These are phyloP conservation scores for Calonectria hongkongensis DNA, from an alignment of 2,329 filamentous ascomycete species.

Conservation along the genomic window DNA sequence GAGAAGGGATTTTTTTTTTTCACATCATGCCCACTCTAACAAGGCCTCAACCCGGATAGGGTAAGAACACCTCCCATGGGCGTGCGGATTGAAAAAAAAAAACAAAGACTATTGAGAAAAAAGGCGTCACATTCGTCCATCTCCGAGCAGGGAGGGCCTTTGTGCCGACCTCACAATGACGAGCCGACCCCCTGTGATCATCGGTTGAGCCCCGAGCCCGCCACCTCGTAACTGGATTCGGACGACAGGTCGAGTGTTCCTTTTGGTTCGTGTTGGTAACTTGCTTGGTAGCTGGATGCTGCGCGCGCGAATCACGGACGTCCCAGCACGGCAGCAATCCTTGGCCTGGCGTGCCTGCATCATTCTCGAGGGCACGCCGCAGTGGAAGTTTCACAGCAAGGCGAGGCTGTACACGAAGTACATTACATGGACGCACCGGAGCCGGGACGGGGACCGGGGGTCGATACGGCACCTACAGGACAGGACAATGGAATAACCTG, in stretches of 20 bases:
- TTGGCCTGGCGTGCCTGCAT: slow-evolving; percentile 45
- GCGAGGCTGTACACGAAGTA: slow-evolving; percentile 36
- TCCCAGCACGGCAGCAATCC: slow-evolving; percentile 45
- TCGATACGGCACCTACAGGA: slow-evolving; percentile 19
- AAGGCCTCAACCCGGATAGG: slow-evolving; percentile 39
- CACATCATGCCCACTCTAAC: slow-evolving; percentile 32
- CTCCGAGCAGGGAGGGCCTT: slow-evolving; percentile 41
- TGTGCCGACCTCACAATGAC: slow-evolving; percentile 34
- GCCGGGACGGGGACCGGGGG: slow-evolving; percentile 22
- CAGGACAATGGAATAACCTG: slow-evolving; percentile 20
- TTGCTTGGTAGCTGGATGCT: slow-evolving; percentile 39
- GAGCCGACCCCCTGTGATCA: slow-evolving; percentile 32
- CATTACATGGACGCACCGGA: slow-evolving; percentile 23
- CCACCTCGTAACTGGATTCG: slow-evolving; percentile 50
- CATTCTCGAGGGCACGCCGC: slow-evolving; percentile 37
- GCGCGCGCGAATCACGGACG: slow-evolving; percentile 42
- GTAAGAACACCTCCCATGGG: slow-evolving; percentile 33
- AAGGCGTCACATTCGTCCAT: slow-evolving; percentile 42
- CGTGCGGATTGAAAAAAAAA: slow-evolving; percentile 40
- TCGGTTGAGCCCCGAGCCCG: slow-evolving; percentile 44
- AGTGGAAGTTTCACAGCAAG: slow-evolving; percentile 48
- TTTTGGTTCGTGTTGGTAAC: slow-evolving; percentile 41
- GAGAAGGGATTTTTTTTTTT: slow-evolving; percentile 25
- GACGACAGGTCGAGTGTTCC: slow-evolving; percentile 28
- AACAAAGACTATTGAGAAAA: slow-evolving; percentile 33